A percentile compares a stretch with the other conserved stretches of the same genome.
phyloP scores from a whole-genome alignment of 352 stramenopile species.

The Phytophthora aleatoria region DNA sequence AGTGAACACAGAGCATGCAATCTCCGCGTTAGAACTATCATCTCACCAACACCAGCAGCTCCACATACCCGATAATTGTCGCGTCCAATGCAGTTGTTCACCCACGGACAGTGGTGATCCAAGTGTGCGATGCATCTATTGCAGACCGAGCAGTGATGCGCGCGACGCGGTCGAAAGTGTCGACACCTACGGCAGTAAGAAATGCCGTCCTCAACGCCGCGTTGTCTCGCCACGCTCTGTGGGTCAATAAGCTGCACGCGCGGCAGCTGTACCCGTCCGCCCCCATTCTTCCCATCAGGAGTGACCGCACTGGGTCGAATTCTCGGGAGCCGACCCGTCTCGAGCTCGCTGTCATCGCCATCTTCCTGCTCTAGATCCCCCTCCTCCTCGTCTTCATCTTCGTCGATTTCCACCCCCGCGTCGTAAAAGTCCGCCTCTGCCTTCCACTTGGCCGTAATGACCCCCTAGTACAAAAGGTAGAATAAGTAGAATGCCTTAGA shows the following conservation, averaged over 20 bases:
- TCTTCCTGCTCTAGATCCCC: slow-evolving; percentile 21
- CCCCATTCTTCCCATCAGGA: slow-evolving; percentile 11
- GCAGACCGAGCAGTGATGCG: slow-evolving; percentile 84
- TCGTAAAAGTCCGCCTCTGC: slow-evolving; percentile 20
- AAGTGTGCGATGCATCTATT: slow-evolving; percentile 94
- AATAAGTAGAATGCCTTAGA: slow-evolving; percentile 8
- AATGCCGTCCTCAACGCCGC: slow-evolving; percentile 22
- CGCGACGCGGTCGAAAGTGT: slow-evolving; percentile 54
- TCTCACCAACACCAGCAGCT: not conserved
- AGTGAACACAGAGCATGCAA: not conserved
- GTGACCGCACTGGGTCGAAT: slow-evolving; percentile 30
- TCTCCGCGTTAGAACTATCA: not conserved
- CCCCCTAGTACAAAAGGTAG: slow-evolving; percentile 21
- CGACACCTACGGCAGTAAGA: slow-evolving; percentile 64
- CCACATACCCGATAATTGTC: slow-evolving; percentile 93
- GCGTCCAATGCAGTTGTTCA: slow-evolving; percentile 97
- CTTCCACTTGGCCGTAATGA: slow-evolving; percentile 31
- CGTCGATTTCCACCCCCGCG: slow-evolving; percentile 22
- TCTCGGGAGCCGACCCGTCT: slow-evolving; percentile 30
- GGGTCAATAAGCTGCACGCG: slow-evolving; percentile 39
- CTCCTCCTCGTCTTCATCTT: slow-evolving; percentile 17
- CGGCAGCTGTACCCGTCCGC: slow-evolving; percentile 22
- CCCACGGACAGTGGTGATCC: slow-evolving; percentile 98
- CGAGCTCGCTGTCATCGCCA: slow-evolving; percentile 3
- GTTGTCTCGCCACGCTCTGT: slow-evolving; percentile 41